Percentiles rank a stretch among this genome's conserved stretches.
phyloP scores from a whole-genome alignment of 192 early-diverging fungal genomes.

The Coemansia sp. region DNA sequence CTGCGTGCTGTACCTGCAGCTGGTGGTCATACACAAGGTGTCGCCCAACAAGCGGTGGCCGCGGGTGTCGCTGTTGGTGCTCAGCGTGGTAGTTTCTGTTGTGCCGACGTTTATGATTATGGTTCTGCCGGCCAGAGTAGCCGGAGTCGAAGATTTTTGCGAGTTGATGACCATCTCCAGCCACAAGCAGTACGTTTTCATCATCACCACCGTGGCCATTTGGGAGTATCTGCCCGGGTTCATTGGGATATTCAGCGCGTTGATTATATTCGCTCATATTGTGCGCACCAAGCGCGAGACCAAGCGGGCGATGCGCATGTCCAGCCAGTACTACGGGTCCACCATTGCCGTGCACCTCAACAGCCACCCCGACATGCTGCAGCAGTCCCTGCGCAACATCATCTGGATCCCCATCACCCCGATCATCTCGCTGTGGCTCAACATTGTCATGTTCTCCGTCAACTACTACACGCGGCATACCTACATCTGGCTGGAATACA shows the following conservation, averaged over 20 bases:
- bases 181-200: slow-evolving; percentile 10
- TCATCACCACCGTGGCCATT: slow-evolving; percentile 2
- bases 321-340: slow-evolving; percentile 6
- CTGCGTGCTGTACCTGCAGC: slow-evolving; percentile 39
- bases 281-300: slow-evolving; percentile 15
- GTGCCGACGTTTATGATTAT: slow-evolving; percentile 18
- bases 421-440: slow-evolving; percentile 36
- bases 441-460: slow-evolving; percentile 15
- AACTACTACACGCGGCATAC: slow-evolving; percentile 15
- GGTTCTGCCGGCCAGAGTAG: slow-evolving; percentile 2
- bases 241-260: slow-evolving; percentile 22
- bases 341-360: not conserved
- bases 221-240: slow-evolving; percentile 31
- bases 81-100: slow-evolving; percentile 4
- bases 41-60: slow-evolving; percentile 26
- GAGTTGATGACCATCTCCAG: not conserved
- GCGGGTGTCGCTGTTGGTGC: slow-evolving; percentile 8
- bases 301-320: not conserved
- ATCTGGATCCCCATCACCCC: slow-evolving; percentile 45
- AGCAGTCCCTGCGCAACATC: slow-evolving; percentile 19
- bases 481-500: slow-evolving; percentile 18
- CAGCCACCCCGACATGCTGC: slow-evolving; percentile 10
- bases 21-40: slow-evolving; percentile 29
- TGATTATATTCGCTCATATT: slow-evolving; percentile 8
- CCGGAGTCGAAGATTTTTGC: slow-evolving; percentile 10